These are phyloP conservation scores for Sporopachydermia cereana DNA, from an alignment of 1,139 yeast genomes.

Conservation along the genomic window DNA sequence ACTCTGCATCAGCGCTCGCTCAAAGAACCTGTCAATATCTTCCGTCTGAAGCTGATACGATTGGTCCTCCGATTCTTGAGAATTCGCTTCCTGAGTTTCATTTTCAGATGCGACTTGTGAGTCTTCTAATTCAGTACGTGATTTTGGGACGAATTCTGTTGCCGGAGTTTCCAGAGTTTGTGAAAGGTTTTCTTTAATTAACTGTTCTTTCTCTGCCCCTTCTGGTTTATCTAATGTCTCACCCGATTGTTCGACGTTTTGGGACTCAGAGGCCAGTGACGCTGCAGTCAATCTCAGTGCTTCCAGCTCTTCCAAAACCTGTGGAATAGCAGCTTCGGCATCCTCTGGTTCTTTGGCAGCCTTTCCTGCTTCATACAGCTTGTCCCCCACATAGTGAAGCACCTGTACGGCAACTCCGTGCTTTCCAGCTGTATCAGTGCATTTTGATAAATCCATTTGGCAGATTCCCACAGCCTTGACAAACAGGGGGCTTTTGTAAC, in stretches of 20 bases:
- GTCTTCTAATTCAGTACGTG: too few relatives aligned
- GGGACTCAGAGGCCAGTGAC: background rate
- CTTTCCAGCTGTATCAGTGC: conserved; percentile 36
- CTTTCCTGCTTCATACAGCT: conserved; percentile 25
- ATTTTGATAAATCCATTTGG: conserved; percentile 35
- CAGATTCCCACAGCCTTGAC: conserved; percentile 70
- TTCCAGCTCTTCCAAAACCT: conserved; percentile 19
- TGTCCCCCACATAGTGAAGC: conserved; percentile 44
- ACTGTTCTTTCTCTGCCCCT: background rate
- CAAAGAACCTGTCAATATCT: conserved; percentile 72
- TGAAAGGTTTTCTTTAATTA: background rate
- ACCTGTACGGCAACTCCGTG: conserved; percentile 61
- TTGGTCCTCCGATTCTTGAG: conserved; percentile 14
- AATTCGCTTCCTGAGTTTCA: conserved; percentile 12
- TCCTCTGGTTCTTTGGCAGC: conserved; percentile 23
- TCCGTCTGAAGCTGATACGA: conserved; percentile 38
- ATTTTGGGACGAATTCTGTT: background rate
- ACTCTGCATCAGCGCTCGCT: conserved; percentile 56
- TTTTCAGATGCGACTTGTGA: background rate
- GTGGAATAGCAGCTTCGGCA: conserved; percentile 33
- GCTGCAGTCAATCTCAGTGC: background rate
- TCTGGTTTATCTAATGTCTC: background rate
- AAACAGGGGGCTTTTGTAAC: conserved; percentile 46
- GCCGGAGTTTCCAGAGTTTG: too few relatives aligned
- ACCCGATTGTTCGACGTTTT: background rate